Conservation (phyloP, 1,284 basidiomycete genomes). For the Ustilago curta region DNA sequence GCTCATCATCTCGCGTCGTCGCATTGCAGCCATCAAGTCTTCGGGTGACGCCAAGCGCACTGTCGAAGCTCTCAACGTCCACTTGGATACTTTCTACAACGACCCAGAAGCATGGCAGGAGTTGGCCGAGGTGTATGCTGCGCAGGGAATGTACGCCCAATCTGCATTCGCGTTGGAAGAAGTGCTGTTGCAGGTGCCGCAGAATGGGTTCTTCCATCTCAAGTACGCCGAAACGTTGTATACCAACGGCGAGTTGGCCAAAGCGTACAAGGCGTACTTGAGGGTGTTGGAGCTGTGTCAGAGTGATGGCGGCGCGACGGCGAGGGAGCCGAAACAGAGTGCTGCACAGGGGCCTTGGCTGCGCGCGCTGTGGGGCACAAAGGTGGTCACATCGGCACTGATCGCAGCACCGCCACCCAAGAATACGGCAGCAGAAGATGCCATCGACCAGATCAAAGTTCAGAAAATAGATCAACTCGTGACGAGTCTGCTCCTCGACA, state of each 20-base stretch:
- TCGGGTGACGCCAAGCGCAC: conserved; percentile 72
- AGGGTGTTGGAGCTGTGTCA: conserved; percentile 62
- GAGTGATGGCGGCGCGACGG: conserved; percentile 22
- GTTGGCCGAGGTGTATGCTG: conserved; percentile 87
- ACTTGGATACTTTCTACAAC: conserved; percentile 91
- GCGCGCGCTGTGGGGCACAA: conserved; percentile 65
- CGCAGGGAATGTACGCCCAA: conserved; percentile 78
- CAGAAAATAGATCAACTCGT: conserved; percentile 55
- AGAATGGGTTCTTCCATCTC: conserved; percentile 84
- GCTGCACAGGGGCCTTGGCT: conserved; percentile 55
- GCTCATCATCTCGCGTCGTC: conserved; percentile 82
- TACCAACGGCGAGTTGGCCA: conserved; percentile 76
- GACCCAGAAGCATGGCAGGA: conserved; percentile 93
- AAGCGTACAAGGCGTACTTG: conserved; percentile 64
- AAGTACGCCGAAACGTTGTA: conserved; percentile 89
- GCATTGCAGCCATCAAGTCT: conserved; percentile 76
- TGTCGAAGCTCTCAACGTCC: conserved; percentile 80
- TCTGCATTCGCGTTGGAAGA: conserved; percentile 83
- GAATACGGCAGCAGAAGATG: conserved; percentile 22
- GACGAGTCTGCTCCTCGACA: conserved; percentile 53
- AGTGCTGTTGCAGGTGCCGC: conserved; percentile 82
- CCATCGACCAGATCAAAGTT: conserved; percentile 33
- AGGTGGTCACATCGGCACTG: conserved; percentile 52
- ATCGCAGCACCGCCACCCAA: conserved; percentile 15
- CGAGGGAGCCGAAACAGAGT: neutral